These are phyloP conservation scores for Mortierella sp. DNA, from an alignment of 371 early-diverging fungal genomes.

Conservation along the genomic window DNA sequence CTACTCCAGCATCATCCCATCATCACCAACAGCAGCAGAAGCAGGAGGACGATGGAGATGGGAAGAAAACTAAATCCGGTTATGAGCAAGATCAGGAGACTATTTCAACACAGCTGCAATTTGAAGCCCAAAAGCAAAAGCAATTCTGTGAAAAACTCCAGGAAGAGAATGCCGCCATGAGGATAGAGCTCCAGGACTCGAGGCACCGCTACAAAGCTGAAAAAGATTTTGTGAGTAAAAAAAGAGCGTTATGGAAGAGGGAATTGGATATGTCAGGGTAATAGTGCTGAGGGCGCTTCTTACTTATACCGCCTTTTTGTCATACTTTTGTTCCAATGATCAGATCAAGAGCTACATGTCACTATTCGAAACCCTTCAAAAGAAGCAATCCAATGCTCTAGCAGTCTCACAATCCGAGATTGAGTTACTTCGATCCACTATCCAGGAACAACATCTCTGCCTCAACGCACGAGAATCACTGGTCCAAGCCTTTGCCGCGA, in stretches of 20 bases:
- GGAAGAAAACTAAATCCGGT: not conserved
- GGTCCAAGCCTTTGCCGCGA: slow-evolving; percentile 23
- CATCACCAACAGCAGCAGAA: not conserved
- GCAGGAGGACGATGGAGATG: not conserved
- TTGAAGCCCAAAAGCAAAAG: slow-evolving; percentile 30
- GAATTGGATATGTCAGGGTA: too few species aligned
- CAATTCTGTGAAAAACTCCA: slow-evolving; percentile 28
- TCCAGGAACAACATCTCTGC: slow-evolving; percentile 10
- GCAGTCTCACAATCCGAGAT: slow-evolving; percentile 42
- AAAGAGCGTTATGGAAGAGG: not conserved
- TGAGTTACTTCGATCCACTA: slow-evolving; percentile 9
- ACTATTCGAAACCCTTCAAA: slow-evolving; percentile 46
- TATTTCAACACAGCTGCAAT: slow-evolving; percentile 9
- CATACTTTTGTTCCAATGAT: not conserved
- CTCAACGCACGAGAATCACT: slow-evolving; percentile 35
- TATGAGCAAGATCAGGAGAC: not conserved
- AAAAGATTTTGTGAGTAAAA: slow-evolving; percentile 37
- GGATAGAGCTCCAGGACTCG: slow-evolving; percentile 30
- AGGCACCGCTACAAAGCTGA: slow-evolving; percentile 29
- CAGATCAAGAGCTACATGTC: slow-evolving; percentile 56
- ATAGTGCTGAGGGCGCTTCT: not conserved
- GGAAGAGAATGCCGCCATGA: slow-evolving; percentile 42
- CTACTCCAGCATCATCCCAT: not conserved
- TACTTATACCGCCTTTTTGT: not conserved
- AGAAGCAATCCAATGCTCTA: slow-evolving; percentile 50